Conservation (phyloP, 345 rosid genomes). For the Gossypium ekmanianum region DNA sequence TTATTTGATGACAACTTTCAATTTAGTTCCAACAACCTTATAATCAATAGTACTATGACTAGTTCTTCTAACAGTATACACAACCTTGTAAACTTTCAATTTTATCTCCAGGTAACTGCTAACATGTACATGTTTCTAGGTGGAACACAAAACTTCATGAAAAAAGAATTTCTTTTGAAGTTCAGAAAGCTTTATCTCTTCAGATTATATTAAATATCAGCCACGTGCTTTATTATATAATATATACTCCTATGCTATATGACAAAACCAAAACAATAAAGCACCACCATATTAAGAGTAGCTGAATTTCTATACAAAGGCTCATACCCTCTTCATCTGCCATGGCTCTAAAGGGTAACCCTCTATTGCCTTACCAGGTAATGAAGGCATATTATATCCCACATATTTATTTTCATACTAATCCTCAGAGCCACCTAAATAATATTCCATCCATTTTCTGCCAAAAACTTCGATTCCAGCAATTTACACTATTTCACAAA, state of each 20-base stretch:
- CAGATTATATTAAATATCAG: background rate
- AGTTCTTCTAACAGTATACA: background rate
- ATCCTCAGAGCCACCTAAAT: background rate
- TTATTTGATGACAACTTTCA: background rate
- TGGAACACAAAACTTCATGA: background rate
- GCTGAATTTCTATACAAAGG: background rate
- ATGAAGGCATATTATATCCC: too few species aligned
- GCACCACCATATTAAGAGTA: background rate
- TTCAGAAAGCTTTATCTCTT: background rate
- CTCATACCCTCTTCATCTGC: background rate
- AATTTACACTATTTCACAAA: background rate
- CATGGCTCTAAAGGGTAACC: background rate
- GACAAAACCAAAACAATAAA: background rate
- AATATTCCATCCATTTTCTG: background rate
- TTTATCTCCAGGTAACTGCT: background rate
- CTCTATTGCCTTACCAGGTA: background rate
- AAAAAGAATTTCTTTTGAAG: background rate
- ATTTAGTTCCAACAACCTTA: slow-evolving; percentile 4
- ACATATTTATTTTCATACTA: background rate
- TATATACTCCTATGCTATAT: background rate
- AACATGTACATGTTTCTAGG: background rate
- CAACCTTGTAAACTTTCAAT: background rate
- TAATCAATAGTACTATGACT: background rate
- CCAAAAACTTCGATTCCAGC: background rate
- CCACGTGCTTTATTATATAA: background rate